phyloP scores from a whole-genome alignment of 176 grass and related monocot species.

The Oryza rufipogon region DNA sequence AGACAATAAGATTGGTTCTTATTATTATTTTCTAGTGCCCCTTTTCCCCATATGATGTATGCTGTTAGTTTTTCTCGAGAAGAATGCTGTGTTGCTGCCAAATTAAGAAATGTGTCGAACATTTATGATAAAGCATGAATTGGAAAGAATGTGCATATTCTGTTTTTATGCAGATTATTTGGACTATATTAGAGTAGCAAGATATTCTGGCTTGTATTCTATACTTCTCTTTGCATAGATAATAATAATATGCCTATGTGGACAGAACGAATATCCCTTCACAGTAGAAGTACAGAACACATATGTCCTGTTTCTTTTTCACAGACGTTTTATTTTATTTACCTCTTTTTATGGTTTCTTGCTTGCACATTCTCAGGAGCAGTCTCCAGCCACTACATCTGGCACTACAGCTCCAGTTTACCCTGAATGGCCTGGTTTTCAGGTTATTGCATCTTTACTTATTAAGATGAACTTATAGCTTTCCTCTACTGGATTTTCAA shows the following conservation, averaged over 20 bases:
- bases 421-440: slow-evolving; percentile 89
- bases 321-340: slow-evolving; percentile 19
- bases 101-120: slow-evolving; percentile 1
- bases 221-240: slow-evolving; percentile 11
- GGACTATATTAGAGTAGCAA: slow-evolving; percentile 4
- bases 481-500: neutral
- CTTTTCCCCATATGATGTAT: neutral
- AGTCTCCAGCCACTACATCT: slow-evolving; percentile 60
- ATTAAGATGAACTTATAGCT: slow-evolving; percentile 5
- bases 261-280: slow-evolving; percentile 9
- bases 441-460: slow-evolving; percentile 47
- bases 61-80: neutral
- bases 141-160: neutral
- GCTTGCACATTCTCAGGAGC: slow-evolving; percentile 63
- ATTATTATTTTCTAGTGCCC: neutral
- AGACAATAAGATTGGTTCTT: neutral
- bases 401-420: slow-evolving; percentile 58
- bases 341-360: slow-evolving; percentile 11
- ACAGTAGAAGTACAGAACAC: slow-evolving; percentile 5
- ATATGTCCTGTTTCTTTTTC: neutral
- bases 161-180: slow-evolving; percentile 12
- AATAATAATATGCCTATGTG: neutral
- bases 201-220: slow-evolving; percentile 8
- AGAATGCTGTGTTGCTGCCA: neutral
- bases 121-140: slow-evolving; percentile 7